A percentile compares a stretch with the other conserved stretches of the same genome.
These are phyloP conservation scores for Dictyostelium purpureum DNA, from an alignment of 78 protist genomes.

Conservation along the genomic window DNA sequence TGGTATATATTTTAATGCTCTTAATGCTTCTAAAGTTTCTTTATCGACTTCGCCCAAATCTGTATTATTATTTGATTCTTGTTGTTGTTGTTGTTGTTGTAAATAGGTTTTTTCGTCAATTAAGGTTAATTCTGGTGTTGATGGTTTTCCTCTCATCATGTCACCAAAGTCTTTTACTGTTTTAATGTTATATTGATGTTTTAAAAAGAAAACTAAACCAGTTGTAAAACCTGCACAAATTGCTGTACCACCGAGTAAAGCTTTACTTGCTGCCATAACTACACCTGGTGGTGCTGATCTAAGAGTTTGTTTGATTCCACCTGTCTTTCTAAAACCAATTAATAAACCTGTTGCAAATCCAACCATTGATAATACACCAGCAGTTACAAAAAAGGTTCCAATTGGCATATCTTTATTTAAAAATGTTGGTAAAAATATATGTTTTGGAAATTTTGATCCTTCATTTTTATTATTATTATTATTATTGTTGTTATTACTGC, in stretches of 20 bases:
- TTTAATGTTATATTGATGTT: constrained; percentile 7
- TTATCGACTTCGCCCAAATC: neutral
- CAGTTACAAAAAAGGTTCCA: neutral
- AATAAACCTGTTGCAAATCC: constrained; percentile 48
- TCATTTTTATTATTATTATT: neutral
- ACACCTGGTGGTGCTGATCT: constrained; percentile 59
- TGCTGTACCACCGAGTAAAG: constrained; percentile 31
- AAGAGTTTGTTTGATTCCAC: constrained; percentile 27
- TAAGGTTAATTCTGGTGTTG: neutral
- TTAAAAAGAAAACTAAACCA: constrained; percentile 1
- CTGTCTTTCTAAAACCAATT: constrained; percentile 29
- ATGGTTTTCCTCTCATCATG: neutral
- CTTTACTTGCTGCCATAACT: neutral
- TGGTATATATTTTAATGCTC: constrained; percentile 1
- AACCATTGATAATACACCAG: constrained; percentile 31
- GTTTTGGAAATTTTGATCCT: neutral
- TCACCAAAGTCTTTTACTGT: constrained; percentile 37
- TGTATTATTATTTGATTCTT: neutral
- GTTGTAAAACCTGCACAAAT: constrained; percentile 22
- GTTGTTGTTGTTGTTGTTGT: neutral
- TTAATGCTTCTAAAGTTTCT: neutral
- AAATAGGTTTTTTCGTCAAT: neutral
- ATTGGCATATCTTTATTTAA: constrained; percentile 52
- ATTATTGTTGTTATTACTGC: neutral
- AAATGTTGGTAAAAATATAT: constrained; percentile 19